Base-by-base conservation (phyloP, 495 filamentous ascomycete genomes). In the Hyphodiscus hymeniophilus region DNA sequence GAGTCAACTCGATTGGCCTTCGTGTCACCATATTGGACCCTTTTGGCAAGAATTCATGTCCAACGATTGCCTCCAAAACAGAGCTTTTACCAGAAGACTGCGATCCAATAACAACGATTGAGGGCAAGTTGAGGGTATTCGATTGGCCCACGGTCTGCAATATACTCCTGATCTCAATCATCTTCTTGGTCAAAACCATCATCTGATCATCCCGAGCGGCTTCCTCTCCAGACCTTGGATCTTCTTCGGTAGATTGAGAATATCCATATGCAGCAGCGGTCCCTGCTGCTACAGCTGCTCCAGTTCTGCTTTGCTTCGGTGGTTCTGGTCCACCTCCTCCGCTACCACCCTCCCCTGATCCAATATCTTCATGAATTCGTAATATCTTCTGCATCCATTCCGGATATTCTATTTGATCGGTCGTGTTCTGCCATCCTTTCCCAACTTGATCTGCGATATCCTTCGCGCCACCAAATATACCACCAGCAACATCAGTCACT, bases 51-150 rank as follows among this genome's bases (percentile, higher is more conserved):
- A 99, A 99, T 58, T 99, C 94, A 59, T 99, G 92, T 30, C 92
- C 92, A 20, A 99, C 92, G 52, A 99, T 94, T 39, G 92, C 88
- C 64, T 99, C 92, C 33, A 99, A 66, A 16, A 99, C 92, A 7
- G 94, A 97, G 60, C 90, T 96, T 66, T 99, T 99, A 26, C 92
- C 92, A 2, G 92, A 97, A 3, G 91, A 96, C 63, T 99, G 92
- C 0, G 92, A 97, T 10, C 92, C 92, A 57, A 99, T 96, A 17
- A 99, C 92, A 6, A 99, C 92, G 49, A 99, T 99, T 2, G 92
- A 95, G 0, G 92, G 92, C 32, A 97, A 66, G 3, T 84, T 90
- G 32, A 99, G 70, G 11, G 85, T 76, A 51, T 81, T 84, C 5
- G 89, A 90, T 67, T 99, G 89, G 34, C 92, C 92, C 38, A 99